A percentile compares a stretch with the other conserved stretches of the same genome.
phyloP scores from a whole-genome alignment of 805 yeast species.

The Yamadazyma akitaensis region DNA sequence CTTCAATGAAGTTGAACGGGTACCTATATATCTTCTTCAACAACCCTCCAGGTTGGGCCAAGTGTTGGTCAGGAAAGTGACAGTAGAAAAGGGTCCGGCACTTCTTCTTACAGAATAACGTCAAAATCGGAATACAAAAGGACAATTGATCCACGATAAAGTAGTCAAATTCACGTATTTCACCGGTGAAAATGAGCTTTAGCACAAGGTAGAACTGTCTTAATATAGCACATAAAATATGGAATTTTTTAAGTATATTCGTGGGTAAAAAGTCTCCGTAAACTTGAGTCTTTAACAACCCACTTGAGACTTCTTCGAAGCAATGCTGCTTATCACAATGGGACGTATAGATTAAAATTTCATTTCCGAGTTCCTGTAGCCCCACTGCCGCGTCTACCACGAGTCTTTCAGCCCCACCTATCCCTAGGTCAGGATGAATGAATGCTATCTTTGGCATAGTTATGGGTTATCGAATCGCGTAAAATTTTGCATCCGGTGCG shows the following conservation, averaged over 20 bases:
- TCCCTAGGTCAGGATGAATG: conserved; percentile 93
- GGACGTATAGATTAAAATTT: conserved; percentile 74
- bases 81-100: conserved; percentile 79
- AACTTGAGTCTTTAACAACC: conserved; percentile 59
- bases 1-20: conserved; percentile 85
- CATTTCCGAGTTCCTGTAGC: conserved; percentile 62
- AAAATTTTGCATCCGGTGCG: neutral
- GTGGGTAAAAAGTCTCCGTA: conserved; percentile 86
- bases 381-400: conserved; percentile 95
- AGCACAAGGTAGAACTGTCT: conserved; percentile 71
- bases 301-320: conserved; percentile 80
- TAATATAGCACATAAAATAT: conserved; percentile 76
- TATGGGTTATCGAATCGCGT: neutral
- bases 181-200: conserved; percentile 45
- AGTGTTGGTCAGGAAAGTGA: conserved; percentile 89
- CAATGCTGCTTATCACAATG: conserved; percentile 87
- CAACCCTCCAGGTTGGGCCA: conserved; percentile 54
- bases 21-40: conserved; percentile 65
- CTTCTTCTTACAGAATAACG: conserved; percentile 32
- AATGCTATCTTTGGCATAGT: conserved; percentile 61
- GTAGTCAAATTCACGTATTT: conserved; percentile 55
- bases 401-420: conserved; percentile 97
- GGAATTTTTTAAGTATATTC: conserved; percentile 58
- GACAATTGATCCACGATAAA: conserved; percentile 87
- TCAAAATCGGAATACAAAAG: conserved; percentile 74